Percentiles rank a stretch among this genome's conserved stretches.
These are phyloP conservation scores for Magnolia changhungtana DNA, from an alignment of 164 flowering plant genomes.

Conservation along the genomic window DNA sequence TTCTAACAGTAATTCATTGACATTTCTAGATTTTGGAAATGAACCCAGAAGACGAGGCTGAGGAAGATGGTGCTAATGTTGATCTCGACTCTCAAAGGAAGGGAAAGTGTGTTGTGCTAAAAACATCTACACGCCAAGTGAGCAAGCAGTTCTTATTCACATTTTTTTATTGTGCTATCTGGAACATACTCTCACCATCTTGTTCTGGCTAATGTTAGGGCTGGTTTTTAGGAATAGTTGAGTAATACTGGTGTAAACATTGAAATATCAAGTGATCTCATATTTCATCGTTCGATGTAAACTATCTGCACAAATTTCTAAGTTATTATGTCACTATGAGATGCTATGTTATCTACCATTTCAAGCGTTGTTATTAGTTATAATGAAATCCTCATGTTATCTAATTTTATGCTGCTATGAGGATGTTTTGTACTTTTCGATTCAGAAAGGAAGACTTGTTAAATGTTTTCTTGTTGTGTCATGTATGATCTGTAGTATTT, in stretches of 20 bases:
- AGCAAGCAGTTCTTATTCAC: neutral
- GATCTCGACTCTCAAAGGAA: constrained; percentile 95
- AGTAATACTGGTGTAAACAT: neutral
- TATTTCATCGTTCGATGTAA: neutral
- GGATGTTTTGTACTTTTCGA: no score
- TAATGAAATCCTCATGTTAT: neutral
- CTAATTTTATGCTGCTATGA: no score
- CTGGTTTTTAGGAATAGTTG: neutral
- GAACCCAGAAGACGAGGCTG: constrained; percentile 97
- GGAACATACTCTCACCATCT: neutral
- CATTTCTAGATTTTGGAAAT: constrained; percentile 75
- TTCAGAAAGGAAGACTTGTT: no score
- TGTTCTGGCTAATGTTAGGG: neutral
- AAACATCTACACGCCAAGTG: constrained; percentile 94
- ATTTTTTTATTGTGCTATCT: neutral
- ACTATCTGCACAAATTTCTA: neutral
- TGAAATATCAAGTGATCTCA: neutral
- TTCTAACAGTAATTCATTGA: neutral
- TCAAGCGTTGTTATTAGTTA: no score
- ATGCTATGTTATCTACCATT: no score
- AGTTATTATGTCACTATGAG: neutral
- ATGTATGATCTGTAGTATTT: no score
- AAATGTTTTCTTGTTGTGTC: no score
- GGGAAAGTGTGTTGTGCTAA: constrained; percentile 91
- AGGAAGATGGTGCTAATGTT: constrained; percentile 96